phyloP scores from a whole-genome alignment of 306 rosid genomes.

The Albizia julibrissin region DNA sequence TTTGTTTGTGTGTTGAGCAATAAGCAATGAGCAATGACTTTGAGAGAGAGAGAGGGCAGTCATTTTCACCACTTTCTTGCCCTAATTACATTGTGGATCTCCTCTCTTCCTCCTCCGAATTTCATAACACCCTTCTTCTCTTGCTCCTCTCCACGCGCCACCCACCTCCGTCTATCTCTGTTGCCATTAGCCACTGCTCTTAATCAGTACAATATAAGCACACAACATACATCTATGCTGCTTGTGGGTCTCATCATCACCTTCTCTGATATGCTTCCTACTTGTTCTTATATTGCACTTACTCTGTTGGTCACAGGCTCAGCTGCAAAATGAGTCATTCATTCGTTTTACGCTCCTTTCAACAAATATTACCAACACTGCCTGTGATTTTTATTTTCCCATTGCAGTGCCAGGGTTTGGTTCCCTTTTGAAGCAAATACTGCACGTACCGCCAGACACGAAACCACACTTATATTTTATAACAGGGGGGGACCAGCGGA shows the following conservation, averaged over 20 bases:
- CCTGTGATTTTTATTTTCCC: too few species aligned
- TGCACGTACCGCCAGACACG: too few species aligned
- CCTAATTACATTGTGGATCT: neutral
- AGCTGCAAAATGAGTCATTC: neutral
- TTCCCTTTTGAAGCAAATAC: neutral
- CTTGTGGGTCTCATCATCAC: too few species aligned
- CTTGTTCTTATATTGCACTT: too few species aligned
- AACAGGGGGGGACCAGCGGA: neutral
- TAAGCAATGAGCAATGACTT: too few species aligned
- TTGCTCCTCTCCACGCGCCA: neutral
- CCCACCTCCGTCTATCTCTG: neutral
- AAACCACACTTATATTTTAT: neutral
- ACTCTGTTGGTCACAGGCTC: too few species aligned
- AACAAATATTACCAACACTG: too few species aligned
- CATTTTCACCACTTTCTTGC: conserved; percentile 23
- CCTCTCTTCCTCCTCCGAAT: neutral
- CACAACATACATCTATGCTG: neutral
- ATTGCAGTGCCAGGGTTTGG: too few species aligned
- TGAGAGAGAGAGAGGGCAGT: neutral
- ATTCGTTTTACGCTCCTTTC: neutral
- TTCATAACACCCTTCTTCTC: neutral
- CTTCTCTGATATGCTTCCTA: neutral
- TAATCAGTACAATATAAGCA: too few species aligned
- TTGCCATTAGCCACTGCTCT: too few species aligned
- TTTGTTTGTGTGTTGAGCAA: too few species aligned